These are phyloP conservation scores for Solanum sejunctum DNA, from an alignment of 257 asterid species.

Conservation along the genomic window DNA sequence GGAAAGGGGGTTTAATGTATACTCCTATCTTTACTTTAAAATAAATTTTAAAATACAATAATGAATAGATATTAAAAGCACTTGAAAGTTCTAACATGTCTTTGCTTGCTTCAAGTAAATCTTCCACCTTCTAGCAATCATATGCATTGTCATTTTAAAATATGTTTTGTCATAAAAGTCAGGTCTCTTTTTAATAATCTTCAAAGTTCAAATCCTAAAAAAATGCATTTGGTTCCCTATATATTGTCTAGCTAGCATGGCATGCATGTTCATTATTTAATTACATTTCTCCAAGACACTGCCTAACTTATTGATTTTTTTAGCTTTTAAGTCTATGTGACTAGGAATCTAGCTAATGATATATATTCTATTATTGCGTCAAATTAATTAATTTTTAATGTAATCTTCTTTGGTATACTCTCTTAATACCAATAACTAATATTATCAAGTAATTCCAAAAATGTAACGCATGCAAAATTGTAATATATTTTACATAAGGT, in stretches of 20 bases:
- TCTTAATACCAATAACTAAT: not conserved
- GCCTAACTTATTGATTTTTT: not conserved
- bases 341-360: not conserved
- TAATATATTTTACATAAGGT: not conserved
- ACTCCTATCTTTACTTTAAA: too few relatives aligned
- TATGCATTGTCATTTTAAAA: not conserved
- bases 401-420: not conserved
- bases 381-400: not conserved
- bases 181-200: not conserved
- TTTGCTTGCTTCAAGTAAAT: conserved; percentile 32
- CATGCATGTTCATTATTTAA: not conserved
- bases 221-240: conserved; percentile 1
- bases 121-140: conserved; percentile 24
- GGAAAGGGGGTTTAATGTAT: too few relatives aligned
- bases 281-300: not conserved
- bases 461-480: not conserved
- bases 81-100: conserved; percentile 45
- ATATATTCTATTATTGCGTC: not conserved
- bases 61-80: conserved; percentile 26
- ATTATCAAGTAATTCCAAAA: not conserved
- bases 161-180: not conserved
- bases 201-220: not conserved
- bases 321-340: not conserved
- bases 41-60: not conserved
- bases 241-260: not conserved